Evolutionary conservation across 306 rosid species (phyloP), one percentile per base, ranked within the genome.

Genomic region (Pueraria montana): DNA sequence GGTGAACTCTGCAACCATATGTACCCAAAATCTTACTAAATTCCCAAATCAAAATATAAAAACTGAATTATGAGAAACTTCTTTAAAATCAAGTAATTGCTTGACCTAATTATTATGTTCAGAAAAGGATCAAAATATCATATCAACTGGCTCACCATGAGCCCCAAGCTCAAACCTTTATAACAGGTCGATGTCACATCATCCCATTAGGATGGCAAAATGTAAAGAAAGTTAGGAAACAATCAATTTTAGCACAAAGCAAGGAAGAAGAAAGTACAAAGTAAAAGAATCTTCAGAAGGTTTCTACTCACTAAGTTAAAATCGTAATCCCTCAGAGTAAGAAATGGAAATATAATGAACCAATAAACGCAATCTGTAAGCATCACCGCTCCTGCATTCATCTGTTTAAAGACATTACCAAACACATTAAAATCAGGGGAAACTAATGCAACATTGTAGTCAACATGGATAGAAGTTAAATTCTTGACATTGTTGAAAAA

Each of bases 311-410:
- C 96, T 58, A 89, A 52, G 86, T 14, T 87, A 61, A 87, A 61
- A 65, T 86, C 76, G 68, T 89, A 90, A 67, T 90, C 91, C 86
- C 62, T 84, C 92, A 84, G 50, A 65, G 92, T 85, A 80, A 93
- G 88, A 74, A 93, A 89, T 3, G 96, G 96, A 84, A 90, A 90
- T 58, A 93, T 89, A 66, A 93, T 27, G 69, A 82, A 3, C 96
- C 97, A 93, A 74, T 86, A 90, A 58, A 93, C 27, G 52, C 70
- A 64, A 83, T 93, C 96, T 40, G 93, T 93, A 58, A 91, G 88
- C 90, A 90, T 75, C 84, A 93, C 97, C 10, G 93, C 89, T 62
- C 97, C 97, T 72, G 92, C 93, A 87, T 70, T 88, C 38, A 85
- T 90, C 96, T 93, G 89, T 74, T 71, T 50, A 30, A 64, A 53